phyloP scores from a whole-genome alignment of 371 early-diverging fungal species.

The Mortierella sp. region DNA sequence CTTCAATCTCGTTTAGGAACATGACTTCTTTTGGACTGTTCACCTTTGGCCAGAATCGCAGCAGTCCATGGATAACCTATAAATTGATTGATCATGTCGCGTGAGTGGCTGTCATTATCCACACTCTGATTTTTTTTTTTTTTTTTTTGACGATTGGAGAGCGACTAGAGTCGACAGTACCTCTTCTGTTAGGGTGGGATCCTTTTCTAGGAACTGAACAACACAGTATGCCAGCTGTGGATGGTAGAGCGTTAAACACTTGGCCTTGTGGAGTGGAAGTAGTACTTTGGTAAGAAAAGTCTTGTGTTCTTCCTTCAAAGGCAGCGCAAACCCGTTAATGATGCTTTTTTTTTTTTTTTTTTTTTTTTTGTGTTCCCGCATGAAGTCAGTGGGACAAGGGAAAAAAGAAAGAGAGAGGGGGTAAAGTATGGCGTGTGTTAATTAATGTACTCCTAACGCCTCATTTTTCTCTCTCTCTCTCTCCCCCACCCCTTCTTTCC shows the following conservation, averaged over 20 bases:
- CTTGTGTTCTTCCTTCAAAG: conserved; percentile 97
- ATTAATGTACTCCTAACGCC: no score
- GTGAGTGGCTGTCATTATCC: no score
- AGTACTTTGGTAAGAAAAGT: conserved; percentile 91
- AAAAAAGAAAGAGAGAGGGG: background rate
- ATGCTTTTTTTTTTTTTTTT: conserved; percentile 82
- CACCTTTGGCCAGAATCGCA: conserved; percentile 97
- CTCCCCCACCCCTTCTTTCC: no score
- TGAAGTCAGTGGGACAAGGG: background rate
- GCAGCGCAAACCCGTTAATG: conserved; percentile 98
- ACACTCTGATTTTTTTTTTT: no score
- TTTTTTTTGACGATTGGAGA: no score
- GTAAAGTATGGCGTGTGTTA: no score
- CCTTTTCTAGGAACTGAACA: conserved; percentile 98
- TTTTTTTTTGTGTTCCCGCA: no score
- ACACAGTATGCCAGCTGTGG: conserved; percentile 97
- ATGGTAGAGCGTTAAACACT: conserved; percentile 89
- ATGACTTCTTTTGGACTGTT: conserved; percentile 98
- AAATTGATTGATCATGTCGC: background rate
- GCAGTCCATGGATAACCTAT: conserved; percentile 83
- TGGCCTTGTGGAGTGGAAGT: conserved; percentile 94
- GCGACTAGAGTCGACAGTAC: conserved; percentile 51
- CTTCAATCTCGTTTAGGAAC: conserved; percentile 96
- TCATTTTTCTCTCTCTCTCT: no score
- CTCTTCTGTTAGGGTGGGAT: conserved; percentile 87